Conservation (phyloP, 2,329 filamentous ascomycete species). For the Calonectria montana region DNA sequence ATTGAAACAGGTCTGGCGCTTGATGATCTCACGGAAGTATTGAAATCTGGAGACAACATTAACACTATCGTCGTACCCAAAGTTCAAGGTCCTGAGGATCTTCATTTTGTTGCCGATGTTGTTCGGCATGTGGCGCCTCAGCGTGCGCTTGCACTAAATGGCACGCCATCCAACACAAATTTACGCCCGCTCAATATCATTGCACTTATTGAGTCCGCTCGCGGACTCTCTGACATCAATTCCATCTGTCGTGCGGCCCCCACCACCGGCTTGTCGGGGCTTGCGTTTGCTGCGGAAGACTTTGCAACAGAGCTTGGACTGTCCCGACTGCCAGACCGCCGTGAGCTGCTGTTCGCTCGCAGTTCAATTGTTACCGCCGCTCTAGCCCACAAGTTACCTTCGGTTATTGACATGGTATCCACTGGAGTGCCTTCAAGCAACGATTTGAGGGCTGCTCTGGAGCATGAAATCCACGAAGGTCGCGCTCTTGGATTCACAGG, state of each 20-base stretch:
- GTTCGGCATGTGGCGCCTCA: conserved; percentile 6
- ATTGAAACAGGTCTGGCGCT: conserved; percentile 10
- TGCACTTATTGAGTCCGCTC: conserved; percentile 7
- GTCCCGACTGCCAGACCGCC: conserved; percentile 5
- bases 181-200: conserved; percentile 7
- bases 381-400: not conserved
- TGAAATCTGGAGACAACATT: not conserved
- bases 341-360: conserved; percentile 1
- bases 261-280: not conserved
- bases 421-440: not conserved
- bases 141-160: not conserved
- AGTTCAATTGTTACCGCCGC: conserved; percentile 5
- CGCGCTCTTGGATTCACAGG: conserved; percentile 22
- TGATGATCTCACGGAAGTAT: not conserved
- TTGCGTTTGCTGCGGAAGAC: conserved; percentile 17
- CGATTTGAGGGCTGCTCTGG: not conserved
- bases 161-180: not conserved
- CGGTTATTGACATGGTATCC: conserved; percentile 7
- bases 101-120: conserved; percentile 13
- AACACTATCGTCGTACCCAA: conserved; percentile 11
- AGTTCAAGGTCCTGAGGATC: conserved; percentile 1
- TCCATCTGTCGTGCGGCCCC: conserved; percentile 6
- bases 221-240: conserved; percentile 1
- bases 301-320: conserved; percentile 11
- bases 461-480: conserved; percentile 3